Conservation (phyloP, 2,329 filamentous ascomycete species). For the Achaetomium macrosporum region DNA sequence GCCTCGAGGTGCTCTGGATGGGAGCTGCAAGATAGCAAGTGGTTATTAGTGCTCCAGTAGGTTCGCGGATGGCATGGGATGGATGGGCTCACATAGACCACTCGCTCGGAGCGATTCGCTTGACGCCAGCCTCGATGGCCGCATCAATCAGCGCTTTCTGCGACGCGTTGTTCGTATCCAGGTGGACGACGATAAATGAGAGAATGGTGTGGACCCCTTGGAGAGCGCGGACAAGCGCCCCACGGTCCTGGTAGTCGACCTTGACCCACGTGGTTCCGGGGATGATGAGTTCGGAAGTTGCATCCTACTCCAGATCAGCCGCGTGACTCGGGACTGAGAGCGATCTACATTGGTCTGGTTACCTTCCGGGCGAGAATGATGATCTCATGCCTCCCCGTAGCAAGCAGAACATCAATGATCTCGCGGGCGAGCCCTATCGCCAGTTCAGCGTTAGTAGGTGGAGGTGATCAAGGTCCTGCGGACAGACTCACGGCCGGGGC, state of each 20-base stretch:
- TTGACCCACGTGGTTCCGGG: conserved; percentile 14
- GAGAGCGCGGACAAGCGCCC: conserved; percentile 17
- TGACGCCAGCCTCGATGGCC: conserved; percentile 20
- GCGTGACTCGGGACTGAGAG: too few relatives aligned
- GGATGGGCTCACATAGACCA: conserved; percentile 17
- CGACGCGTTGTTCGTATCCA: conserved; percentile 14
- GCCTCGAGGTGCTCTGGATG: conserved; percentile 21
- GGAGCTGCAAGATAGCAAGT: not conserved
- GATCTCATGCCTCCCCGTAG: conserved; percentile 15
- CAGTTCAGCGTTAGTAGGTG: not conserved
- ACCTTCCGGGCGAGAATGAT: conserved; percentile 14
- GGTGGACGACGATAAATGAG: conserved; percentile 23
- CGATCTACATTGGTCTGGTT: not conserved
- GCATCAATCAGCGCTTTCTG: conserved; percentile 27
- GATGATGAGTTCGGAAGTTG: conserved; percentile 1
- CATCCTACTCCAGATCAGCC: conserved; percentile 5
- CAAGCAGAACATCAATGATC: conserved; percentile 15
- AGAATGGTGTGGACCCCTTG: conserved; percentile 24
- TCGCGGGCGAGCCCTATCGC: conserved; percentile 12
- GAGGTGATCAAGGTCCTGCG: too few relatives aligned
- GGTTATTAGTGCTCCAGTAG: conserved; percentile 25
- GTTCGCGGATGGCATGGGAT: not conserved
- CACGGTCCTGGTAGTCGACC: conserved; percentile 20
- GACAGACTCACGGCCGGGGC: conserved; percentile 9
- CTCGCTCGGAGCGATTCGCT: conserved; percentile 27